These are phyloP conservation scores for Mortierella sp. DNA, from an alignment of 371 early-diverging fungal species.

Conservation along the genomic window DNA sequence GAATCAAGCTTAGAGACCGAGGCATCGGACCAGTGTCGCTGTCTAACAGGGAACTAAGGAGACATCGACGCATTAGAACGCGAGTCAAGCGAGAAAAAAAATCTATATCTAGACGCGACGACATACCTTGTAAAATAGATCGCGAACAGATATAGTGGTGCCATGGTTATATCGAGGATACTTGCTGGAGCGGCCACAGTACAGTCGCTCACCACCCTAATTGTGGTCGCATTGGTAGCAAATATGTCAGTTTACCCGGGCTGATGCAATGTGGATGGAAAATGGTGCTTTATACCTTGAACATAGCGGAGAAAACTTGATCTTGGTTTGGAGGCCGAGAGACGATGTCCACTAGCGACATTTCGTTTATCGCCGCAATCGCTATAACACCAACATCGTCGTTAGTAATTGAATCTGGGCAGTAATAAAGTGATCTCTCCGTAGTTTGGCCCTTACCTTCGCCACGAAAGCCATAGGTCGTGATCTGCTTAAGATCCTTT, in stretches of 20 bases:
- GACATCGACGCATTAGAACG: too few species aligned
- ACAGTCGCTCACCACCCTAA: slow-evolving; percentile 62
- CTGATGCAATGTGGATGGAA: too few species aligned
- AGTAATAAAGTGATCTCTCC: neutral
- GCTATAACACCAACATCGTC: slow-evolving; percentile 46
- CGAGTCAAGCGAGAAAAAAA: too few species aligned
- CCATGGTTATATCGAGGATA: slow-evolving; percentile 61
- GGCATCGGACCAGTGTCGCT: slow-evolving; percentile 35
- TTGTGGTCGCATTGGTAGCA: neutral
- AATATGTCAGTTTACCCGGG: too few species aligned
- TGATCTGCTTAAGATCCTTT: slow-evolving; percentile 56
- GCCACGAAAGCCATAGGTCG: slow-evolving; percentile 78
- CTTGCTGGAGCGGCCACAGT: slow-evolving; percentile 53
- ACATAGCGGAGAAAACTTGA: slow-evolving; percentile 61
- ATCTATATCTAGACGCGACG: too few species aligned
- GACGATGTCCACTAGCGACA: slow-evolving; percentile 68
- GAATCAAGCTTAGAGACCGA: slow-evolving; percentile 34
- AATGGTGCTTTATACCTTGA: slow-evolving; percentile 34
- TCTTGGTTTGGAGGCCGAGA: slow-evolving; percentile 56
- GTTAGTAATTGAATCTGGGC: too few species aligned
- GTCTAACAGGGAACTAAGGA: slow-evolving; percentile 27
- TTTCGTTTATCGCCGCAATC: slow-evolving; percentile 66
- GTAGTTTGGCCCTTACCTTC: slow-evolving; percentile 61
- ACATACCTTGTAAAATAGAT: slow-evolving; percentile 77
- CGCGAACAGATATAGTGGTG: slow-evolving; percentile 69